phyloP scores from a whole-genome alignment of 495 filamentous ascomycete genomes.

The Neurospora intermedia region DNA sequence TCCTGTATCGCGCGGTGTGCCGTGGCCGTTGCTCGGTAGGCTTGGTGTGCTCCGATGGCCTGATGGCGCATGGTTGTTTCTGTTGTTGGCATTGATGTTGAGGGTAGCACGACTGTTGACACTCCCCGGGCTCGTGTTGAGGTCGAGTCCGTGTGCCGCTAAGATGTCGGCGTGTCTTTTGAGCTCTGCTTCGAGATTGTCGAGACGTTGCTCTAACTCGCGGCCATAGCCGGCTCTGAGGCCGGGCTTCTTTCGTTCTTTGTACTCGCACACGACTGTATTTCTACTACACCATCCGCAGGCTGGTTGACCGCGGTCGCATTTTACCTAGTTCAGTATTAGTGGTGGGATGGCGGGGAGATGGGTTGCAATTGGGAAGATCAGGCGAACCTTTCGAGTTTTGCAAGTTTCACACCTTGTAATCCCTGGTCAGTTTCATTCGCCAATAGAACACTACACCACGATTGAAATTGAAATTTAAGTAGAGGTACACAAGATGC shows the following conservation, averaged over 20 bases:
- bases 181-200: conserved; percentile 43
- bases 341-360: background rate
- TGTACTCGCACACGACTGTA: conserved; percentile 67
- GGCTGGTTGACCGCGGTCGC: conserved; percentile 69
- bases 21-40: conserved; percentile 32
- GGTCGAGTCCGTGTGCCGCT: conserved; percentile 19
- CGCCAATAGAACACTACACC: background rate
- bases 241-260: conserved; percentile 76
- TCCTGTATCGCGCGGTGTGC: conserved; percentile 33
- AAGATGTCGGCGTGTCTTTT: conserved; percentile 38
- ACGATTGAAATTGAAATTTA: background rate
- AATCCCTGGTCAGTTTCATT: background rate
- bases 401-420: background rate
- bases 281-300: conserved; percentile 87
- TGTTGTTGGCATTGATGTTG: conserved; percentile 24
- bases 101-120: conserved; percentile 20
- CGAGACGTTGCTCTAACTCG: conserved; percentile 73
- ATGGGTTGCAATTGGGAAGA: background rate
- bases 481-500: background rate
- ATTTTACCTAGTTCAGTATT: conserved; percentile 48
- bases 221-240: conserved; percentile 77
- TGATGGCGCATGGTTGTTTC: conserved; percentile 35
- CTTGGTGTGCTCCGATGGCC: conserved; percentile 34
- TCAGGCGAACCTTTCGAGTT: background rate
- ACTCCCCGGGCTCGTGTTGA: conserved; percentile 13